Conservation (phyloP, 371 early-diverging fungal genomes). For the Mucor piriformis region DNA sequence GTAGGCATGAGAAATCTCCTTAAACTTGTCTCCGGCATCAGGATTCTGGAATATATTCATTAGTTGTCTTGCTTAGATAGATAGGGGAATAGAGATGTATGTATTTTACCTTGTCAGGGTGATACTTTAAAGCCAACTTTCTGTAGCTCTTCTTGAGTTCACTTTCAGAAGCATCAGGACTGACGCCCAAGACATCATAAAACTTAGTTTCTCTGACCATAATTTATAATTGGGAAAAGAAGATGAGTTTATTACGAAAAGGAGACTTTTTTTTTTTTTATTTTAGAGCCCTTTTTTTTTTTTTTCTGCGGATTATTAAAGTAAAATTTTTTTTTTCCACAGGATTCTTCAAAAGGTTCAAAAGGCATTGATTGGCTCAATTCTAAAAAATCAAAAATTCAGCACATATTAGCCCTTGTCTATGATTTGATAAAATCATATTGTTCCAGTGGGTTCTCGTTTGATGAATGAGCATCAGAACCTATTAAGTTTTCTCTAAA, state of each 20-base stretch:
- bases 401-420: too few relatives aligned
- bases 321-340: conserved; percentile 24
- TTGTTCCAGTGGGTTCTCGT: too few relatives aligned
- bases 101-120: conserved; percentile 86
- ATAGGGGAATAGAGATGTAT: too few relatives aligned
- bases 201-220: conserved; percentile 88
- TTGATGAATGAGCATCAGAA: too few relatives aligned
- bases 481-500: too few relatives aligned
- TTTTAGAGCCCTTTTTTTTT: not conserved
- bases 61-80: not conserved
- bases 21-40: conserved; percentile 88
- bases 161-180: conserved; percentile 76
- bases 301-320: conserved; percentile 14
- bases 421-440: too few relatives aligned
- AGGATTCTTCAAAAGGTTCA: not conserved
- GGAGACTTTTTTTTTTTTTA: not conserved
- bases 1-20: conserved; percentile 93
- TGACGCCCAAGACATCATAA: conserved; percentile 92
- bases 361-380: not conserved
- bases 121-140: conserved; percentile 91
- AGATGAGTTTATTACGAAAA: conserved; percentile 1
- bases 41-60: conserved; percentile 60
- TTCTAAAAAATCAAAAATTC: not conserved
- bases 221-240: conserved; percentile 2
- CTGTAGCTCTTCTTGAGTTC: conserved; percentile 93